A percentile compares a stretch with the other conserved stretches of the same genome.
Evolutionary conservation across 208 protist genomes (phyloP).

Genomic region (Crithidia sp.): DNA sequence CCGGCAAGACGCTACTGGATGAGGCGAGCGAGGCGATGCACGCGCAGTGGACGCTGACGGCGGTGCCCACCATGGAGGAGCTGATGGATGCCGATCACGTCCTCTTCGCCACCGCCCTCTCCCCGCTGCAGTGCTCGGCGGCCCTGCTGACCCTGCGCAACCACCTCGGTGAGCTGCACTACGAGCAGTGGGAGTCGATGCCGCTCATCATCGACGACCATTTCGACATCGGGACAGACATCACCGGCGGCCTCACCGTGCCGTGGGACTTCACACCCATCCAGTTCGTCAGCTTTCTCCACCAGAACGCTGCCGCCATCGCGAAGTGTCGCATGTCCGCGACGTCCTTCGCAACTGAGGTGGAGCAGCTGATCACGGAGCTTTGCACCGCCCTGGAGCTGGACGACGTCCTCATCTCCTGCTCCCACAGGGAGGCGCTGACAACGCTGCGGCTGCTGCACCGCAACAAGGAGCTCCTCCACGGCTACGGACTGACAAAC

Average conservation of each 20-base stretch:
- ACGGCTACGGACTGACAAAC: constrained; percentile 68
- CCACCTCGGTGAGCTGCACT: constrained; percentile 85
- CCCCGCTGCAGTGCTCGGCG: constrained; percentile 85
- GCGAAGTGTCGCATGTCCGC: constrained; percentile 50
- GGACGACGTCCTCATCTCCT: constrained; percentile 93
- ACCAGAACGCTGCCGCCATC: constrained; percentile 74
- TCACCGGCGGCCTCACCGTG: constrained; percentile 81
- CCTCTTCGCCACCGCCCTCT: constrained; percentile 76
- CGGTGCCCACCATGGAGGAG: constrained; percentile 82
- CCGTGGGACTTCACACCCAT: constrained; percentile 88
- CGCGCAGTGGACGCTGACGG: constrained; percentile 78
- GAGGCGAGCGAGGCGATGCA: constrained; percentile 84
- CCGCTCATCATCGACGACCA: constrained; percentile 82
- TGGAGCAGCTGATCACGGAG: constrained; percentile 85
- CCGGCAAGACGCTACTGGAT: constrained; percentile 71
- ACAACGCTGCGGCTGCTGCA: constrained; percentile 70
- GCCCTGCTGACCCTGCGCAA: constrained; percentile 85
- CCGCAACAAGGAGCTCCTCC: constrained; percentile 78
- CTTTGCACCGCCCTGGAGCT: constrained; percentile 71
- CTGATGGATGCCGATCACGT: constrained; percentile 92
- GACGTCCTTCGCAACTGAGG: constrained; percentile 56
- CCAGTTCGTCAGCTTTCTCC: constrained; percentile 87
- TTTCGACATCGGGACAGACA: constrained; percentile 75
- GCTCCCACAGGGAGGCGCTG: constrained; percentile 76
- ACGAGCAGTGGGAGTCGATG: constrained; percentile 89